Conservation (phyloP, 352 stramenopile species). For the Phytophthora citricola region DNA sequence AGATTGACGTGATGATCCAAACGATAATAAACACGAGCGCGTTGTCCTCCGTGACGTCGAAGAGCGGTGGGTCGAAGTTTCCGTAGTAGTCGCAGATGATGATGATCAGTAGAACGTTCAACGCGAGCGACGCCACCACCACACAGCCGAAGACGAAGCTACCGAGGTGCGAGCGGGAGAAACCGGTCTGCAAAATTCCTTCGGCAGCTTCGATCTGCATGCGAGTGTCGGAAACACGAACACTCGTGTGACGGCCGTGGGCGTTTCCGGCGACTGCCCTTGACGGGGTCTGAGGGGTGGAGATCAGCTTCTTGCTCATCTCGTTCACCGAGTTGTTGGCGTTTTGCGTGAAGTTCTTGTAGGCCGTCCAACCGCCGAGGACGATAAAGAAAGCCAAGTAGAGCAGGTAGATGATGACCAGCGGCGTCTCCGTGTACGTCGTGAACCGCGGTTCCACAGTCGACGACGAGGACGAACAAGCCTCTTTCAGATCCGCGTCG, state of each 20-base stretch:
- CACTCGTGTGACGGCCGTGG: conserved; percentile 15
- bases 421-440: conserved; percentile 28
- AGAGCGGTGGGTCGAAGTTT: conserved; percentile 34
- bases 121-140: not conserved
- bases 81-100: conserved; percentile 49
- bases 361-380: conserved; percentile 29
- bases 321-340: conserved; percentile 38
- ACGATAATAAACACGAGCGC: conserved; percentile 43
- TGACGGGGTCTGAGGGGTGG: conserved; percentile 28
- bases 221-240: conserved; percentile 21
- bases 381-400: conserved; percentile 44
- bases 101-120: conserved; percentile 36
- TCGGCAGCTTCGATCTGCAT: conserved; percentile 18
- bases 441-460: conserved; percentile 28
- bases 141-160: conserved; percentile 35
- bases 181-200: conserved; percentile 31
- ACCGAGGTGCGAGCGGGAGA: conserved; percentile 22
- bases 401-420: conserved; percentile 38
- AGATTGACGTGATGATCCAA: conserved; percentile 37
- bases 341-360: conserved; percentile 30
- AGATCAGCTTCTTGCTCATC: conserved; percentile 38
- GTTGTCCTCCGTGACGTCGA: conserved; percentile 29
- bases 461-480: conserved; percentile 25
- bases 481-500: conserved; percentile 21
- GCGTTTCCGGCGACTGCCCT: conserved; percentile 18